phyloP scores from a whole-genome alignment of 495 filamentous ascomycete species.

The Aspergillus funiculosus region DNA sequence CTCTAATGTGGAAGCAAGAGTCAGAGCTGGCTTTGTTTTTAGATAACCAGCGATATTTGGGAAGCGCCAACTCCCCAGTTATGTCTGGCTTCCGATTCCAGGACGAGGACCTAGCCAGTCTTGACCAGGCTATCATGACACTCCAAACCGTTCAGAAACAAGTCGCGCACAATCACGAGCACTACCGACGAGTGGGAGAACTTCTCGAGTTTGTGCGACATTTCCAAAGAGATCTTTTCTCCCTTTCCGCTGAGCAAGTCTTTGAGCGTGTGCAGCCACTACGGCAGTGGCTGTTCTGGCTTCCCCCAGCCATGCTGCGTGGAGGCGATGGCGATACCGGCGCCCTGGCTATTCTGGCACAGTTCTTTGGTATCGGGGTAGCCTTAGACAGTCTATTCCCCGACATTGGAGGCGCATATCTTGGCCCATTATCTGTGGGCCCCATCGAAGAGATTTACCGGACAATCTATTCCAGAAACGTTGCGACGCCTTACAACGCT shows the following conservation, averaged over 20 bases:
- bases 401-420: constrained; percentile 81
- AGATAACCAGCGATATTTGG: constrained; percentile 53
- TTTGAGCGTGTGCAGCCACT: constrained; percentile 84
- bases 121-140: constrained; percentile 47
- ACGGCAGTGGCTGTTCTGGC: constrained; percentile 91
- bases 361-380: constrained; percentile 85
- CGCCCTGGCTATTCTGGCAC: constrained; percentile 61
- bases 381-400: constrained; percentile 86
- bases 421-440: constrained; percentile 67
- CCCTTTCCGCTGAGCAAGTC: constrained; percentile 67
- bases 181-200: constrained; percentile 68
- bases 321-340: constrained; percentile 37
- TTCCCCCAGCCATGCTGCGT: constrained; percentile 70
- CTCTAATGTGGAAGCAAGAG: constrained; percentile 75
- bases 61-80: constrained; percentile 48
- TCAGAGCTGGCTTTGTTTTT: constrained; percentile 82
- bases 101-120: constrained; percentile 61
- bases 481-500: constrained; percentile 32
- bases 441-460: constrained; percentile 75
- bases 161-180: constrained; percentile 65
- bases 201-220: constrained; percentile 75
- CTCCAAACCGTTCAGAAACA: constrained; percentile 66
- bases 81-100: constrained; percentile 41
- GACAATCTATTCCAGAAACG: constrained; percentile 35
- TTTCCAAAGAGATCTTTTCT: constrained; percentile 67